Percentiles rank a stretch among this genome's conserved stretches.
phyloP scores from a whole-genome alignment of 2,329 filamentous ascomycete genomes.

The Fusarium nurragi region DNA sequence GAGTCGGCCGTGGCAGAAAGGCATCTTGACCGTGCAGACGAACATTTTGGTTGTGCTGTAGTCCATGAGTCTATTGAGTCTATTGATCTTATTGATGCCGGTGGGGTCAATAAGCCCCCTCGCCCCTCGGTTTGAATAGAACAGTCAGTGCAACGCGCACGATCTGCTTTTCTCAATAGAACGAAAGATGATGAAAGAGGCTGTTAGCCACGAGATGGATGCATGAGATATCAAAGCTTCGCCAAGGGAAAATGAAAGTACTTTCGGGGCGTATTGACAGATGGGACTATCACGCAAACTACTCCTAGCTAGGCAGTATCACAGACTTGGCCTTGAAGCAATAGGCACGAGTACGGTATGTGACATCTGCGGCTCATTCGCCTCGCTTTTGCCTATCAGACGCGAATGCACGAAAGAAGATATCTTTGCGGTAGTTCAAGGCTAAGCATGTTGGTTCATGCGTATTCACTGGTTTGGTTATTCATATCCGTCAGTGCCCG shows the following conservation, averaged over 20 bases:
- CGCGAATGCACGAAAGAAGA: slow-evolving; percentile 8
- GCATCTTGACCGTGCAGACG: background rate
- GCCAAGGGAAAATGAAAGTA: background rate
- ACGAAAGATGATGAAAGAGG: slow-evolving; percentile 10
- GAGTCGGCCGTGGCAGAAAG: background rate
- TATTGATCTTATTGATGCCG: slow-evolving; percentile 21
- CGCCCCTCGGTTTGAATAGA: slow-evolving; percentile 1
- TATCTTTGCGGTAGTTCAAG: background rate
- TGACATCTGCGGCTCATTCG: background rate
- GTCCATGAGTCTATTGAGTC: slow-evolving; percentile 26
- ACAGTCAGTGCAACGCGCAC: slow-evolving; percentile 1
- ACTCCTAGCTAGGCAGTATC: background rate
- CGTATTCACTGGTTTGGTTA: slow-evolving; percentile 1
- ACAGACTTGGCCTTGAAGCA: background rate
- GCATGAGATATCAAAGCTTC: slow-evolving; percentile 7
- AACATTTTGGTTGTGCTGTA: slow-evolving; percentile 11
- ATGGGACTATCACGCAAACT: background rate
- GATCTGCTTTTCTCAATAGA: slow-evolving; percentile 6
- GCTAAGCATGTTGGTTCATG: slow-evolving; percentile 3
- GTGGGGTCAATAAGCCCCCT: slow-evolving; percentile 34
- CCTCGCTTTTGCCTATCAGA: slow-evolving; percentile 9
- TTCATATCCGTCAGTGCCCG: slow-evolving; percentile 21
- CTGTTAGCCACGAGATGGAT: background rate
- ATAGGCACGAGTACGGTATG: background rate
- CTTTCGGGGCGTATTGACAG: slow-evolving; percentile 22